phyloP scores from a whole-genome alignment of 176 grass and related monocot genomes.

The Musa beccarii region DNA sequence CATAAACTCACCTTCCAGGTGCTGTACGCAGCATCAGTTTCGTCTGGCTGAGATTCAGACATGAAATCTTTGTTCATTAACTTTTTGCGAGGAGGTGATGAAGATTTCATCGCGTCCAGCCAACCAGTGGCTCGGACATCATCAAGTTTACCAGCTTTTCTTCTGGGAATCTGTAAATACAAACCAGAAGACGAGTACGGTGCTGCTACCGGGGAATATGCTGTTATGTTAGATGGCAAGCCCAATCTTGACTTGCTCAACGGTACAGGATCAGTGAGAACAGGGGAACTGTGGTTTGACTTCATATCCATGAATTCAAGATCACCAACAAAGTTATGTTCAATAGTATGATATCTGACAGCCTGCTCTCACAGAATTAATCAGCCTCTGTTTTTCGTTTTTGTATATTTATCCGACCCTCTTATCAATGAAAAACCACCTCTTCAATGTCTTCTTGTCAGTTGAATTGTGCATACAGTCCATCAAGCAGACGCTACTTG shows the following conservation, averaged over 20 bases:
- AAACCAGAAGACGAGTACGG: conserved; percentile 35
- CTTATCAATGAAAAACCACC: conserved; percentile 27
- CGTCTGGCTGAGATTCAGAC: not conserved
- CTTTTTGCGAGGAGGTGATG: conserved; percentile 29
- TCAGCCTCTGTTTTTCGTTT: not conserved
- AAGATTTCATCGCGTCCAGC: conserved; percentile 38
- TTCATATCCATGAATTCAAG: conserved; percentile 52
- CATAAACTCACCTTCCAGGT: conserved; percentile 36
- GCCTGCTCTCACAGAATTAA: conserved; percentile 7
- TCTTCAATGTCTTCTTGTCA: conserved; percentile 25
- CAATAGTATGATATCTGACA: conserved; percentile 5
- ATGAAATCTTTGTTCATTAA: conserved; percentile 11
- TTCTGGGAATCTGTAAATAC: conserved; percentile 28
- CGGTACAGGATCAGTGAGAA: conserved; percentile 45
- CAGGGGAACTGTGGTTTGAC: conserved; percentile 50
- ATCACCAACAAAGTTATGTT: conserved; percentile 6
- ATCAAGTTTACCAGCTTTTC: conserved; percentile 42
- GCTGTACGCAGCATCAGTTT: conserved; percentile 20
- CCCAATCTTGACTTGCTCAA: conserved; percentile 42
- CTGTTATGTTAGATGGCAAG: conserved; percentile 50
- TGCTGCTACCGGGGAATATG: conserved; percentile 37
- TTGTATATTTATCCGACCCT: conserved; percentile 17
- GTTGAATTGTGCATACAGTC: conserved; percentile 17
- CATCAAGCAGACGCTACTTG: conserved; percentile 7
- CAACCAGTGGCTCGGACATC: conserved; percentile 28